Conservation (phyloP, 2,329 filamentous ascomycete species). For the Phoma herbarum region DNA sequence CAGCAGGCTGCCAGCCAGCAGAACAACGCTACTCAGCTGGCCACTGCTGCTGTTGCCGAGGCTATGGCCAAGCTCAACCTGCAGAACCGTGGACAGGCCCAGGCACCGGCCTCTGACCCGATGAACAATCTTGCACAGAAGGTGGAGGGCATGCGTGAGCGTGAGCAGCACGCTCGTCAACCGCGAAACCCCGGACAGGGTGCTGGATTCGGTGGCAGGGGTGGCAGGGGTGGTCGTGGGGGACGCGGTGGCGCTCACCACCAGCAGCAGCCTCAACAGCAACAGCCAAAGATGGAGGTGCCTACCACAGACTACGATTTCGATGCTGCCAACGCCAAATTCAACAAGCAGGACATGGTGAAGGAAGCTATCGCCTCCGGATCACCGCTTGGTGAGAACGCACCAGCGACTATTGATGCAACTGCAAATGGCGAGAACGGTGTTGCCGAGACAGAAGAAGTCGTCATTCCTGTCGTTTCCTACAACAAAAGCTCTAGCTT, state of each 20-base stretch:
- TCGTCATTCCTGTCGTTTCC: slow-evolving; percentile 59
- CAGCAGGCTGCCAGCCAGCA: slow-evolving; percentile 37
- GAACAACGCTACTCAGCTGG: slow-evolving; percentile 75
- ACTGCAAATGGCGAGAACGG: slow-evolving; percentile 52
- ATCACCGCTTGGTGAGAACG: slow-evolving; percentile 68
- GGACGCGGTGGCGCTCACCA: slow-evolving; percentile 55
- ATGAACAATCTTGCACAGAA: slow-evolving; percentile 78
- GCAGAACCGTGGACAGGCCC: slow-evolving; percentile 34
- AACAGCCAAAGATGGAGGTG: slow-evolving; percentile 78
- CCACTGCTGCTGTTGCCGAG: slow-evolving; percentile 78
- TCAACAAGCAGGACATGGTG: slow-evolving; percentile 85
- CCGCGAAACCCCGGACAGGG: slow-evolving; percentile 57
- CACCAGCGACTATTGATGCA: slow-evolving; percentile 40
- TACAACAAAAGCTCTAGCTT: slow-evolving; percentile 94
- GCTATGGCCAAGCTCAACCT: slow-evolving; percentile 77
- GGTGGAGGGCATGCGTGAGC: slow-evolving; percentile 76
- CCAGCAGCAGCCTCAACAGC: slow-evolving; percentile 41
- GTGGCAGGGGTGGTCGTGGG: slow-evolving; percentile 60
- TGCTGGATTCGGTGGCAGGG: slow-evolving; percentile 47
- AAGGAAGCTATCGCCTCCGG: slow-evolving; percentile 86
- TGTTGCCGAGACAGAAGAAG: slow-evolving; percentile 53
- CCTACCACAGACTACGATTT: slow-evolving; percentile 95
- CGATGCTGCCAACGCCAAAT: slow-evolving; percentile 83
- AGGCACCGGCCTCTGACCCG: slow-evolving; percentile 48
- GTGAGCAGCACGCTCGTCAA: slow-evolving; percentile 66